phyloP scores from a whole-genome alignment of 305 asterid genomes.

The Solanum aculeatissimum region DNA sequence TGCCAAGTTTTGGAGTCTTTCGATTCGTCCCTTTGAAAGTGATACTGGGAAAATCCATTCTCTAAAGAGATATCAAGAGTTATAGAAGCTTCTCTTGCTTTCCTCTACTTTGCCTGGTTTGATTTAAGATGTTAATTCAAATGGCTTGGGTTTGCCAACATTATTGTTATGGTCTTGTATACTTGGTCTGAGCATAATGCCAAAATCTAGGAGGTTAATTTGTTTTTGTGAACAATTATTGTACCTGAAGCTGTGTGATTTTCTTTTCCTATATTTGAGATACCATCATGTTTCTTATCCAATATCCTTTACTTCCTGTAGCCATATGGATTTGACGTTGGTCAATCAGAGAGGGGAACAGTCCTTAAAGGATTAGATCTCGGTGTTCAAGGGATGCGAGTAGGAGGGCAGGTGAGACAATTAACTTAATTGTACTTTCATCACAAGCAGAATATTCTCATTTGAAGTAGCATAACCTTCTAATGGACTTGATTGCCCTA shows the following conservation, averaged over 20 bases:
- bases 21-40: not conserved
- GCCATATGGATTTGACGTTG: constrained; percentile 98
- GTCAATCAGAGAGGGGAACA: constrained; percentile 71
- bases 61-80: not conserved
- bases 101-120: not conserved
- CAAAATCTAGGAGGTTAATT: not conserved
- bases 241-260: not conserved
- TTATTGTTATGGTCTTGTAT: not conserved
- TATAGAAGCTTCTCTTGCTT: not conserved
- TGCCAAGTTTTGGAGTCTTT: not conserved
- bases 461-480: not conserved
- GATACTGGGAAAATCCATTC: not conserved
- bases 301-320: constrained; percentile 10
- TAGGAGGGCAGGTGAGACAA: constrained; percentile 87
- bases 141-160: not conserved
- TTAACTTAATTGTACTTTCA: not conserved
- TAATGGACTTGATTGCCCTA: not conserved
- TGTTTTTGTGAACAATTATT: not conserved
- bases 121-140: not conserved
- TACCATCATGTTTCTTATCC: not conserved
- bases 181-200: not conserved
- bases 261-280: not conserved
- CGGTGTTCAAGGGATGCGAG: constrained; percentile 93
- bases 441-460: not conserved
- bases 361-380: constrained; percentile 92